Percentiles rank a stretch among this genome's conserved stretches.
Evolutionary conservation across 257 asterid species (phyloP).

Genomic region (Perilla frutescens): DNA sequence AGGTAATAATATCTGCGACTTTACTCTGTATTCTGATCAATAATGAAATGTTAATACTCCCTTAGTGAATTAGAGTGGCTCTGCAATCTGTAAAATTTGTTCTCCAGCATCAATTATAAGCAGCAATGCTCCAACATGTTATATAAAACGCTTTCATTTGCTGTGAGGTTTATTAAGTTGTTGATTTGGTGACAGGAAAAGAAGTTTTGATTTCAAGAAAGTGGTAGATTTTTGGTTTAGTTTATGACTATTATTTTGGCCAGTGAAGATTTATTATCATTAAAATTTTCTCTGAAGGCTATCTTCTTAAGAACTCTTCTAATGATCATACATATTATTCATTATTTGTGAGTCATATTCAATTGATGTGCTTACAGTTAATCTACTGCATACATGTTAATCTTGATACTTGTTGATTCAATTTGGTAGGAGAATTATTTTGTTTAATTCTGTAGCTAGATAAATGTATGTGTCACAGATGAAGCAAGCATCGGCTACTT

Average conservation of each 20-base stretch:
- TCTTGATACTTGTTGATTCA: no score
- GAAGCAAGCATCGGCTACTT: no score
- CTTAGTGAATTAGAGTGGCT: constrained; percentile 1
- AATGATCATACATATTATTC: background rate
- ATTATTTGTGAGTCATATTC: background rate
- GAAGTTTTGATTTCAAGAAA: no score
- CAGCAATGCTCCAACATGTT: constrained; percentile 1
- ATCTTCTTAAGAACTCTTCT: background rate
- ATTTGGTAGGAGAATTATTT: no score
- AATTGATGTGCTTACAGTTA: background rate
- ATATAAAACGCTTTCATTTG: background rate
- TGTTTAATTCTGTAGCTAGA: no score
- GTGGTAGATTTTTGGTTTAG: background rate
- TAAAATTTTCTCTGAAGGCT: background rate
- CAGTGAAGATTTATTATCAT: background rate
- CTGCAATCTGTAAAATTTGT: background rate
- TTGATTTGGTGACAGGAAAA: no score
- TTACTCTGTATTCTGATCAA: no score
- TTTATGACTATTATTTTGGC: no score
- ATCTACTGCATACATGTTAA: no score
- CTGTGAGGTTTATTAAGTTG: background rate
- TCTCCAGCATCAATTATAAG: constrained; percentile 1
- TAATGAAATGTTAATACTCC: no score
- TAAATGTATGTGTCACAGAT: no score
- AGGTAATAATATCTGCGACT: no score